These are phyloP conservation scores for Kwoniella pini DNA, from an alignment of 768 basidiomycete species.

Conservation along the genomic window DNA sequence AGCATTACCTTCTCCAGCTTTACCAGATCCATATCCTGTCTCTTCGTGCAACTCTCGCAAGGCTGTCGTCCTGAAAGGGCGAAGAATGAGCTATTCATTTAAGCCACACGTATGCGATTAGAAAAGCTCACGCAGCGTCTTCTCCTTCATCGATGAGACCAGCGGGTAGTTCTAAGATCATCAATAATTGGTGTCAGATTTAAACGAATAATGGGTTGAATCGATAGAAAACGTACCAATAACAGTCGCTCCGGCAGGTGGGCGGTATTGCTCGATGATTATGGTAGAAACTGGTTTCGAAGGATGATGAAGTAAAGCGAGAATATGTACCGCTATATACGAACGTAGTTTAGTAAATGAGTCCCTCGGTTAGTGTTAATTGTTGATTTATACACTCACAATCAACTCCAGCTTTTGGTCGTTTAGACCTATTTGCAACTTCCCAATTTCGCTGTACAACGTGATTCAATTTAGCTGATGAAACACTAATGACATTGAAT, in stretches of 20 bases:
- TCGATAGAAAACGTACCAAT: conserved; percentile 63
- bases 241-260: conserved; percentile 74
- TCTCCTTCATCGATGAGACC: conserved; percentile 86
- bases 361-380: too few relatives aligned
- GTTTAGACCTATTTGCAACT: conserved; percentile 77
- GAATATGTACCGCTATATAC: conserved; percentile 80
- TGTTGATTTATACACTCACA: conserved; percentile 59
- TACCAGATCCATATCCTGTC: conserved; percentile 66
- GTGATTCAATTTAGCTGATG: too few relatives aligned
- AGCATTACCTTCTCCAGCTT: conserved; percentile 55
- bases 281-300: conserved; percentile 62
- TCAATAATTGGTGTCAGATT: too few relatives aligned
- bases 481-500: too few relatives aligned
- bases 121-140: conserved; percentile 62
- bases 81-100: background rate
- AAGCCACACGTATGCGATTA: background rate
- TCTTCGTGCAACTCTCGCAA: conserved; percentile 90
- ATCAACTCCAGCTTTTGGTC: conserved; percentile 75
- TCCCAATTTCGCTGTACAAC: conserved; percentile 86
- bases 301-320: conserved; percentile 73
- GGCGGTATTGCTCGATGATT: conserved; percentile 88
- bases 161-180: conserved; percentile 47
- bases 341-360: too few relatives aligned
- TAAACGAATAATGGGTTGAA: too few relatives aligned
- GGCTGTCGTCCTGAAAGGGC: conserved; percentile 60